Percentiles rank a stretch among this genome's conserved stretches.
Evolutionary conservation across 2,329 filamentous ascomycete species (phyloP).

Genomic region (Trichoderma sp.): DNA sequence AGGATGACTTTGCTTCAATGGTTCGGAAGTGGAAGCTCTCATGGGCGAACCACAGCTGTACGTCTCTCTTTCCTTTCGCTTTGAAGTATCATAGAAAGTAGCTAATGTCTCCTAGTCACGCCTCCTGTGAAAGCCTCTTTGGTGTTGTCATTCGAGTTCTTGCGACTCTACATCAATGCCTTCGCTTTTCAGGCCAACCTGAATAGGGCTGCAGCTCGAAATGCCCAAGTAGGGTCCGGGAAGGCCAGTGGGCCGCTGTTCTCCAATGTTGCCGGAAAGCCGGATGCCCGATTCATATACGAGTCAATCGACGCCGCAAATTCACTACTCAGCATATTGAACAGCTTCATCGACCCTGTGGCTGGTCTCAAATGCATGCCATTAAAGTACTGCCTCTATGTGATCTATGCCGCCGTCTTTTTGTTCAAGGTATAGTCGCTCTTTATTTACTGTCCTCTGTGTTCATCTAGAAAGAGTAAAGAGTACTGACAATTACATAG

Average conservation of each 20-base stretch:
- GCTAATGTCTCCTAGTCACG: not conserved
- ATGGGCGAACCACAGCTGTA: not conserved
- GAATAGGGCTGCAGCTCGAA: not conserved
- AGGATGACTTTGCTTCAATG: constrained; percentile 4
- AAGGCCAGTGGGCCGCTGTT: not conserved
- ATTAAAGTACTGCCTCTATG: not conserved
- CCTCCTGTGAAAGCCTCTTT: not conserved
- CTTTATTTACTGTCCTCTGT: not conserved
- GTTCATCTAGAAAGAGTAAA: not conserved
- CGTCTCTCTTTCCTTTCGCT: not conserved
- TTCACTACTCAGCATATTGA: not conserved
- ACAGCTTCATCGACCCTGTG: not conserved
- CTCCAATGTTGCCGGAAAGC: not conserved
- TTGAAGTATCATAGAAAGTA: not conserved
- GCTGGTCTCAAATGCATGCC: not conserved
- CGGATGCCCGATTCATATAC: not conserved
- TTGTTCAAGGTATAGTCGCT: not conserved
- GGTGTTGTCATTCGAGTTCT: not conserved
- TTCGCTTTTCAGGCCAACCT: not conserved
- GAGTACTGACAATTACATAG: not conserved
- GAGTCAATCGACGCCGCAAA: not conserved
- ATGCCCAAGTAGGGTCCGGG: not conserved
- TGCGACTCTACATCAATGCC: not conserved
- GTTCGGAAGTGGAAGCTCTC: constrained; percentile 2
- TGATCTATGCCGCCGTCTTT: not conserved